phyloP scores from a whole-genome alignment of 2,329 filamentous ascomycete genomes.

The Aurifilum marmelostoma region DNA sequence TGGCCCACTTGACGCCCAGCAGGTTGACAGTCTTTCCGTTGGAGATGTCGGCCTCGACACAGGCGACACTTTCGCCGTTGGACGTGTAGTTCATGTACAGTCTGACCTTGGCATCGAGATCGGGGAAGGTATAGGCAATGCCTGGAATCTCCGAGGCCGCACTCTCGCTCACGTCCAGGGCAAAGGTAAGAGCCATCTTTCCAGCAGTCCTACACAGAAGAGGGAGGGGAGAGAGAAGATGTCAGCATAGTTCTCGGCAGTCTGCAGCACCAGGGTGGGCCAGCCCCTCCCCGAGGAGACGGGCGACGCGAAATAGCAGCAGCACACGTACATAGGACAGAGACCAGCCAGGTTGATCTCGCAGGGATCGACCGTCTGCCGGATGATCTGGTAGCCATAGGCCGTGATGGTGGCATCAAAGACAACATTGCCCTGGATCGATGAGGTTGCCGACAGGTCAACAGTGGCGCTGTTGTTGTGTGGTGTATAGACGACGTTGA shows the following conservation, averaged over 20 bases:
- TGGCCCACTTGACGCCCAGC: slow-evolving; percentile 84
- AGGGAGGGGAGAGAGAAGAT: background rate
- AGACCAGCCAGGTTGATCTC: slow-evolving; percentile 69
- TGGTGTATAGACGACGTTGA: slow-evolving; percentile 82
- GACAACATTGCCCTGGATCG: slow-evolving; percentile 78
- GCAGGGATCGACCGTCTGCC: slow-evolving; percentile 76
- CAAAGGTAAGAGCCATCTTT: slow-evolving; percentile 76
- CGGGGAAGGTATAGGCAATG: slow-evolving; percentile 87
- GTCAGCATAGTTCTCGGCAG: background rate
- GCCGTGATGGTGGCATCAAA: slow-evolving; percentile 78
- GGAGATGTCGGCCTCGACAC: slow-evolving; percentile 83
- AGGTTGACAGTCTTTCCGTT: slow-evolving; percentile 94
- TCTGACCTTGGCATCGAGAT: slow-evolving; percentile 83
- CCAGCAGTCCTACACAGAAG: slow-evolving; percentile 59
- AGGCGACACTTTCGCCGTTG: slow-evolving; percentile 69
- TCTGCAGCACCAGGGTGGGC: background rate
- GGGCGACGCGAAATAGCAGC: too few relatives aligned
- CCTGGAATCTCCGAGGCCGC: slow-evolving; percentile 71
- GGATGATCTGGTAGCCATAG: slow-evolving; percentile 78
- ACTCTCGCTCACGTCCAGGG: slow-evolving; percentile 59
- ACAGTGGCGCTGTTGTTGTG: slow-evolving; percentile 73
- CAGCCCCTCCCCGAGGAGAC: too few relatives aligned
- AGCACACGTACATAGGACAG: slow-evolving; percentile 72
- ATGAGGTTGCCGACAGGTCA: slow-evolving; percentile 78
- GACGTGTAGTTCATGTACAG: slow-evolving; percentile 77